phyloP scores from a whole-genome alignment of 495 filamentous ascomycete genomes.

The Xylaria scruposa region DNA sequence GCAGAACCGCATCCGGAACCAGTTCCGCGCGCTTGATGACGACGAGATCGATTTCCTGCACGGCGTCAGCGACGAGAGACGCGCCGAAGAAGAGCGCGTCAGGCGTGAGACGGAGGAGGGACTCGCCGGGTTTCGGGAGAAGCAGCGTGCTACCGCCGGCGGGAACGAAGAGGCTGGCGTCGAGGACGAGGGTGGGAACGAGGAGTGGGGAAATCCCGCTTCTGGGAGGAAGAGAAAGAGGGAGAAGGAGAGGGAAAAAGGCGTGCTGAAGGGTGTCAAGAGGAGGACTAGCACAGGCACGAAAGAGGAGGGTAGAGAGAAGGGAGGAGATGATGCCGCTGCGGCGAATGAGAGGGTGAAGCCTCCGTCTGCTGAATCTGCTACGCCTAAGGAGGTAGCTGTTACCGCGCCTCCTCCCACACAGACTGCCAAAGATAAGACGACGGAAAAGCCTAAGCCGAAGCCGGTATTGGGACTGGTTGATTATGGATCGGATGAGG shows the following conservation, averaged over 20 bases:
- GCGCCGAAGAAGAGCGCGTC: constrained; percentile 75
- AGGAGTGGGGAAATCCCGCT: constrained; percentile 19
- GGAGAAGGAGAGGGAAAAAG: constrained; percentile 33
- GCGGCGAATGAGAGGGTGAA: no score
- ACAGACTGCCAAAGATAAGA: neutral
- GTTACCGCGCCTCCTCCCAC: no score
- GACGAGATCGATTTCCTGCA: constrained; percentile 94
- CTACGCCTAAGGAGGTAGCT: neutral
- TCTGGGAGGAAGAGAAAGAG: constrained; percentile 34
- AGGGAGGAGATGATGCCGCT: neutral
- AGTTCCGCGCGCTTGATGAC: constrained; percentile 92
- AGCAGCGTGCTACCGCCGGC: constrained; percentile 48
- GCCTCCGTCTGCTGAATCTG: neutral
- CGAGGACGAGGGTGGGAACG: constrained; percentile 39
- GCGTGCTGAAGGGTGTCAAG: constrained; percentile 31
- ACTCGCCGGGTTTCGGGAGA: constrained; percentile 70
- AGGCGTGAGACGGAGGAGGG: constrained; percentile 77
- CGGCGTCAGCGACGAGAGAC: constrained; percentile 70
- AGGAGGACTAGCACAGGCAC: constrained; percentile 13
- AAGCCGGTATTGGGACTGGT: constrained; percentile 39
- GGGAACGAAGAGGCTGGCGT: constrained; percentile 42
- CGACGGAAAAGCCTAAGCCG: constrained; percentile 5
- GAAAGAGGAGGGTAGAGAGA: constrained; percentile 2
- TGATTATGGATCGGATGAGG: constrained; percentile 45
- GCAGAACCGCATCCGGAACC: constrained; percentile 82